Base-by-base conservation (phyloP, 306 rosid genomes). In the Astragalus membranaceus region DNA sequence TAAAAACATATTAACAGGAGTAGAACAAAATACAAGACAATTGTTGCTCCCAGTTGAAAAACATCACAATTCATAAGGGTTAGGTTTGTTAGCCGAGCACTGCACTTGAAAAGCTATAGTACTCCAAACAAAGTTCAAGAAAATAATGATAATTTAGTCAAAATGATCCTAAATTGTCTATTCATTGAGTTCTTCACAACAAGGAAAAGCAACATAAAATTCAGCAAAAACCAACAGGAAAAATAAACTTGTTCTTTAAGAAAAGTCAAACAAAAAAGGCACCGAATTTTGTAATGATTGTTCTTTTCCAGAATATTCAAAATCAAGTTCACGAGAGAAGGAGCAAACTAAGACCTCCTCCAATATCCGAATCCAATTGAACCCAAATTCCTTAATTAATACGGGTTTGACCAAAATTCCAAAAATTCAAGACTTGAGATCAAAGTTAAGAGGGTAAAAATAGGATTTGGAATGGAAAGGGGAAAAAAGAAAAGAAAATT, bases 371-470 rank as follows among this genome's bases (percentile, higher is more conserved):
- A 26, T 0, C 30, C 30, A 26, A 26, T 26, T 26, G 30, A 26
- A 26, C 30, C 2, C 30, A 26, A 26, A 26, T 26, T 26, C 30
- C 30, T 1, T 26, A 26, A 26, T 26, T 26, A 26, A 26, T 1
- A 3, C 2, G 30, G 30, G 4, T 26, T 26, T 26, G 30, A 26
- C 3, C 3, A 26, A 26, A 26, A 56, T 37, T 57, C 41, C 20
- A 57, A 75, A 82, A 67, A 74, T 64, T 74, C 14, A 51, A 58
- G 17, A 75, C 75, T 70, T 68, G 55, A 2, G 30, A 41, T 41
- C 20, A 57, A 72, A 74, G 68, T 52, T 6, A 66, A 47, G 14
- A 12, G 5, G 7, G 26, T 14, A 29, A 54, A 43, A 64, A 20
- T 56, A 1, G 10, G 39, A 73, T 65, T 70, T 15, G 46, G 8